Conservation (phyloP, 768 basidiomycete genomes). For the Cubamyces sp. region DNA sequence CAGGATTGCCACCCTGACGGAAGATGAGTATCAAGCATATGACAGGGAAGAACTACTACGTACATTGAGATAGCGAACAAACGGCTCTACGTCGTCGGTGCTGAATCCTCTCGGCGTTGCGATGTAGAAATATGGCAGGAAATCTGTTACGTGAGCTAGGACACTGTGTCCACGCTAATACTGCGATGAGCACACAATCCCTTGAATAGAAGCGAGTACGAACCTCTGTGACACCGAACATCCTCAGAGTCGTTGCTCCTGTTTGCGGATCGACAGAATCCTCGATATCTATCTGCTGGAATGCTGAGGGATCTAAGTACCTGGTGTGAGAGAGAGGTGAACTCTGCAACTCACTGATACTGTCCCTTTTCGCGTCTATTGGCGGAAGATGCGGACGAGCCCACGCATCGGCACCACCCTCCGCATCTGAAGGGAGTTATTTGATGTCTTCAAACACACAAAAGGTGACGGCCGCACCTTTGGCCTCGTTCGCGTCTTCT, state of each 20-base stretch:
- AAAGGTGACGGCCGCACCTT: slow-evolving; percentile 22
- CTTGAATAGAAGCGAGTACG: neutral
- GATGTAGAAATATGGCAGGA: slow-evolving; percentile 93
- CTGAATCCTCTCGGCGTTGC: slow-evolving; percentile 84
- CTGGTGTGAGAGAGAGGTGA: neutral
- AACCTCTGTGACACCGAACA: slow-evolving; percentile 93
- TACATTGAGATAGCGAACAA: slow-evolving; percentile 78
- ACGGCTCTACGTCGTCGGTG: slow-evolving; percentile 63
- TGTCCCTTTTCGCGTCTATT: slow-evolving; percentile 63
- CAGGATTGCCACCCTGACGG: slow-evolving; percentile 39
- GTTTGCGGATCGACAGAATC: slow-evolving; percentile 52
- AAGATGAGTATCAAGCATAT: neutral
- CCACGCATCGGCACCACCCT: slow-evolving; percentile 83
- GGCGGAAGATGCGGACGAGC: slow-evolving; percentile 58
- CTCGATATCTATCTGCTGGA: slow-evolving; percentile 97
- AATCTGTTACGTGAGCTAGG: slow-evolving; percentile 78
- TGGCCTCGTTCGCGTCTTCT: slow-evolving; percentile 34
- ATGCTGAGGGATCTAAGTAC: slow-evolving; percentile 53
- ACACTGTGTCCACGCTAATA: slow-evolving; percentile 85
- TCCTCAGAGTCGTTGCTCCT: slow-evolving; percentile 54
- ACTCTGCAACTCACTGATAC: slow-evolving; percentile 56
- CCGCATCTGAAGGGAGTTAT: slow-evolving; percentile 52
- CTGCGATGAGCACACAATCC: neutral
- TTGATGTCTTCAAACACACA: neutral
- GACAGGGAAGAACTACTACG: slow-evolving; percentile 32